A percentile compares a stretch with the other conserved stretches of the same genome.
Evolutionary conservation across 2,329 filamentous ascomycete species (phyloP).

Genomic region (Calonectria ilicicola): DNA sequence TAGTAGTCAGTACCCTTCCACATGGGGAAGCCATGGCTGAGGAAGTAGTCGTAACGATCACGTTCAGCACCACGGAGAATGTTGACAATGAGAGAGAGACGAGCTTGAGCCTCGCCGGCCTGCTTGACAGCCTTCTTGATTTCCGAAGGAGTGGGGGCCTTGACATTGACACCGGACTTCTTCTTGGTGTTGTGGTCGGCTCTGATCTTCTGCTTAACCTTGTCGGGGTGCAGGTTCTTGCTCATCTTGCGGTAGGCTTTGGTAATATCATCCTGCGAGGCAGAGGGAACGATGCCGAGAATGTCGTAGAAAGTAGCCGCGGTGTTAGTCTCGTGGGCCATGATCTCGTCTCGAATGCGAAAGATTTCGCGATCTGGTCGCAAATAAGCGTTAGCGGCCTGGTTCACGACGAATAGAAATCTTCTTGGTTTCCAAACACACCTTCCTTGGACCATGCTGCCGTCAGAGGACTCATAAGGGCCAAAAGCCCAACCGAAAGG

Average conservation of each 20-base stretch:
- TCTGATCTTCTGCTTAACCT: slow-evolving; percentile 87
- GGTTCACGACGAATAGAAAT: background rate
- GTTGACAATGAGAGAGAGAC: slow-evolving; percentile 85
- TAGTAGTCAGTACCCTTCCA: slow-evolving; percentile 99
- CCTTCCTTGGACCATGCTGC: slow-evolving; percentile 91
- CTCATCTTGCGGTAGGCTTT: slow-evolving; percentile 94
- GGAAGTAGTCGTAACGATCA: slow-evolving; percentile 94
- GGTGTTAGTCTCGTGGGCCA: slow-evolving; percentile 78
- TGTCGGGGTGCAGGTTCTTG: slow-evolving; percentile 89
- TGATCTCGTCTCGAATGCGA: slow-evolving; percentile 89
- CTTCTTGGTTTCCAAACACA: slow-evolving; percentile 50
- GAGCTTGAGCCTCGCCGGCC: slow-evolving; percentile 85
- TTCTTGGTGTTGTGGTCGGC: slow-evolving; percentile 72
- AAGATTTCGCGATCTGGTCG: slow-evolving; percentile 94
- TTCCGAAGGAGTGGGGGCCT: slow-evolving; percentile 79
- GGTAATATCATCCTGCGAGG: slow-evolving; percentile 88
- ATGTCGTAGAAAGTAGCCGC: slow-evolving; percentile 96
- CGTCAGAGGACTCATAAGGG: slow-evolving; percentile 73
- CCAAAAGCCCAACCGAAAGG: slow-evolving; percentile 76
- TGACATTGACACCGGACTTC: slow-evolving; percentile 72
- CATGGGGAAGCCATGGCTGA: slow-evolving; percentile 90
- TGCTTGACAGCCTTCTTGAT: slow-evolving; percentile 83
- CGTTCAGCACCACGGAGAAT: slow-evolving; percentile 85
- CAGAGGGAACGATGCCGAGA: slow-evolving; percentile 79
- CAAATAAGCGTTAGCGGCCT: slow-evolving; percentile 16